Evolutionary conservation across 2,329 filamentous ascomycete species (phyloP), one percentile per base, ranked within the genome.

Genomic region (Trichoderma harzianum): DNA sequence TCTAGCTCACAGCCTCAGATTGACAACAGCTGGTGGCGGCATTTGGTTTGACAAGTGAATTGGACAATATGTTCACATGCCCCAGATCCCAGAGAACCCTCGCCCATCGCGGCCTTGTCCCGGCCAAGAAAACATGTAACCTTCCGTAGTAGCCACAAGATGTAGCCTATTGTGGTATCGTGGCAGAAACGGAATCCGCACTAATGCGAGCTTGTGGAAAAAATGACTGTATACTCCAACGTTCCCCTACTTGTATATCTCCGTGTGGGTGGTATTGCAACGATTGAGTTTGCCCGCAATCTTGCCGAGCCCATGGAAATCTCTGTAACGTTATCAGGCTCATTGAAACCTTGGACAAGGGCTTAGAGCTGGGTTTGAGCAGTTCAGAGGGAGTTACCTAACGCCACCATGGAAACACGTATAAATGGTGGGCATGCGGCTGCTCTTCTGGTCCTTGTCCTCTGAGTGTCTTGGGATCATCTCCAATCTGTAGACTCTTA

Each of bases 271-370:
- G 30, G 39, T 32, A 64, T 36, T 62, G 24, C 28, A 28, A 51
- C 39, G 21, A 53, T 53, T 64, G 18, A 62, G 53, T 65, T 53
- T 66, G 34, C 57, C 69, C 69, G 69, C 61, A 61, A 66, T 71
- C n/a, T 60, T 63, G 62, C 69, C 69, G 69, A 71, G n/a, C 64
- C 16, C 34, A 47, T 5, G 32, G 53, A 21, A n/a, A 12, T 66
- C 30, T 51, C 60, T 65, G 53, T 60, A 65, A 66, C 61, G 69
- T 58, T 51, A 58, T 65, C 36, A 24, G 39, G 67, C 8, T 26
- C 21, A 43, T 51, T 61, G 10, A 32, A 14, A n/a, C 30, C 34
- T 64, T 24, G 24, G 7, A 18, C 8, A n/a, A 36, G 28, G 21
- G 62, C 12, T 39, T 14, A 24, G 30, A 34, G 5, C 14, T 36